phyloP scores from a whole-genome alignment of 768 basidiomycete genomes.

The Hypsizygus marmoreus region DNA sequence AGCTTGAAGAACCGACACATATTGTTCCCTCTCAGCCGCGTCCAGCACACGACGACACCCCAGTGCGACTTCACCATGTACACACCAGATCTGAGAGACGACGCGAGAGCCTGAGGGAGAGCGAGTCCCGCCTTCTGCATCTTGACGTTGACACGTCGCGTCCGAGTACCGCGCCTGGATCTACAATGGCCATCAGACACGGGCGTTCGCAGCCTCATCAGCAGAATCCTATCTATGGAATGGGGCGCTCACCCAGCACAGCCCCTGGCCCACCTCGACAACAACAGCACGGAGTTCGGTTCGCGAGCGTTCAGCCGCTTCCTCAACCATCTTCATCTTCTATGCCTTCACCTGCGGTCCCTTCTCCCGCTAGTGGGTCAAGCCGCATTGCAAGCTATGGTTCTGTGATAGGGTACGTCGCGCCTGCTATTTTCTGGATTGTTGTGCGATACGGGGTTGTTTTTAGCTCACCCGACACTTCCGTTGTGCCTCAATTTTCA shows the following conservation, averaged over 20 bases:
- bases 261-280: constrained; percentile 15
- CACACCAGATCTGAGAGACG: constrained; percentile 24
- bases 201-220: constrained; percentile 13
- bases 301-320: constrained; percentile 23
- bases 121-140: constrained; percentile 20
- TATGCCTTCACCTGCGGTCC: constrained; percentile 24
- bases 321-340: constrained; percentile 26
- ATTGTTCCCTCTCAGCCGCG: constrained; percentile 31
- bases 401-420: constrained; percentile 24
- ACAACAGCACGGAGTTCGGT: constrained; percentile 25
- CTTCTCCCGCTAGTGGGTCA: constrained; percentile 20
- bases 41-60: constrained; percentile 29
- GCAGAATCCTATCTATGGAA: constrained; percentile 19
- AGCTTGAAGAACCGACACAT: constrained; percentile 32
- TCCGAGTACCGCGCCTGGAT: constrained; percentile 16
- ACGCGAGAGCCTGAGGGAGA: constrained; percentile 26
- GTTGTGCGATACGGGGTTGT: constrained; percentile 2
- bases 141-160: constrained; percentile 24
- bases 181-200: constrained; percentile 15
- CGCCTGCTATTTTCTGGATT: background rate
- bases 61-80: constrained; percentile 32
- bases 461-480: constrained; percentile 22
- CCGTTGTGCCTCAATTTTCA: constrained; percentile 16
- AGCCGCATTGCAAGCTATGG: constrained; percentile 24
- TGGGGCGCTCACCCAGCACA: constrained; percentile 16